Conservation (phyloP, 2,329 filamentous ascomycete genomes). For the Microsporum ferrugineum region DNA sequence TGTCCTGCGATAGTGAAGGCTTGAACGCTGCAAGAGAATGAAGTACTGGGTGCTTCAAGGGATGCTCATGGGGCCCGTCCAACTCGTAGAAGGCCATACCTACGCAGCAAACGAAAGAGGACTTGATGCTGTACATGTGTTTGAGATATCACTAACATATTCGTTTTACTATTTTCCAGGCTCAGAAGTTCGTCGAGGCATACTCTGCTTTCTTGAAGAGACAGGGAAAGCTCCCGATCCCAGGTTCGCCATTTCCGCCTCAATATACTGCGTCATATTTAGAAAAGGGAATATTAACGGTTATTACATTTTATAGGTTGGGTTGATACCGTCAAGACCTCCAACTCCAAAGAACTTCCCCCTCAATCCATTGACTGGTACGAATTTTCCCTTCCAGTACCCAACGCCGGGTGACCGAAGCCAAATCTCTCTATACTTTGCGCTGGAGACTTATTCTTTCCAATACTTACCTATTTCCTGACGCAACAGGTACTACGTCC, state of each 20-base stretch:
- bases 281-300: not conserved
- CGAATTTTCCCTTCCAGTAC: constrained; percentile 27
- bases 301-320: constrained; percentile 51
- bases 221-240: constrained; percentile 59
- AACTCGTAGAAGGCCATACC: not conserved
- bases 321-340: constrained; percentile 99
- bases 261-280: constrained; percentile 14
- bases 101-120: not conserved
- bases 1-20: not conserved
- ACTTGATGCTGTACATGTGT: not conserved
- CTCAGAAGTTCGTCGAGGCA: constrained; percentile 57
- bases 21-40: not conserved
- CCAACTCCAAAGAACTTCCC: constrained; percentile 89
- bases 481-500: constrained; percentile 53
- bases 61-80: not conserved
- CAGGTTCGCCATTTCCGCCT: constrained; percentile 41
- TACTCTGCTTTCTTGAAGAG: constrained; percentile 61
- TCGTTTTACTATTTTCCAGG: constrained; percentile 30
- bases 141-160: not conserved
- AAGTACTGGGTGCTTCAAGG: not conserved
- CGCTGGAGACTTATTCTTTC: not conserved
- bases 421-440: not conserved
- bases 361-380: constrained; percentile 98
- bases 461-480: constrained; percentile 2
- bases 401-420: not conserved